Base-by-base conservation (phyloP, 1,284 basidiomycete genomes). In the Kalmanozyma brasiliensis region DNA sequence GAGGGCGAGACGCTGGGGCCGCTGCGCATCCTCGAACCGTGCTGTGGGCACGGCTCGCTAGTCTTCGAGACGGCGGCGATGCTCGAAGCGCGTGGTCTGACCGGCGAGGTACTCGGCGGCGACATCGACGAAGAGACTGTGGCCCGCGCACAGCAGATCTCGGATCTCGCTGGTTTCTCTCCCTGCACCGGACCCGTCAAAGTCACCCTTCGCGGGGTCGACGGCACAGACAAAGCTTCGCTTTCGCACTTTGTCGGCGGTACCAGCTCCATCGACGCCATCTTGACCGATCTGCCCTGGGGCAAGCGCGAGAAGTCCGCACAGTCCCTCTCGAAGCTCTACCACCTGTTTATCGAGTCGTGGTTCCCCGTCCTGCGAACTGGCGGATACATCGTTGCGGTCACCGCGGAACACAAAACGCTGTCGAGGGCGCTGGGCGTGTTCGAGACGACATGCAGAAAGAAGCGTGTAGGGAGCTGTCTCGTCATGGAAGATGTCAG, bases 221-320 rank as follows among this genome's bases (percentile, higher is more conserved):
- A 73, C 42, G 59, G 33, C 7, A 69, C 55, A 4, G 49, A 69
- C 33, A 22, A 49, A 13, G 22, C 43, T 3, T 20, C 38, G 2
- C 42, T 73, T 10, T 43, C 61, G 13, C n/a, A 46, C 7, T 70
- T 73, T 19, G 71, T 63, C 7, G 66, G 66, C 1, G 71, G 66
- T 2, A 16, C 14, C 0, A 24, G 26, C 36, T 52, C 41, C n/a
- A 64, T 73, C 35, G 71, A 73, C 20, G 71, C 66, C 17, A 73
- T 73, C 51, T 20, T 73, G 40, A 73, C 71, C 13, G 70, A 73
- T 36, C 46, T 73, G 7, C 66, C 70, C 0, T 73, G 70, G 70
- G 70, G 70, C 8, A 69, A 68, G 17, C 35, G 70, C 14, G 67
- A 68, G 20, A 68, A 65, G 37, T 49, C 67, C 3, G 20, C 55